Percentiles rank a stretch among this genome's conserved stretches.
phyloP scores from a whole-genome alignment of 2,329 filamentous ascomycete genomes.

The Pseudofabraea citricarpa region DNA sequence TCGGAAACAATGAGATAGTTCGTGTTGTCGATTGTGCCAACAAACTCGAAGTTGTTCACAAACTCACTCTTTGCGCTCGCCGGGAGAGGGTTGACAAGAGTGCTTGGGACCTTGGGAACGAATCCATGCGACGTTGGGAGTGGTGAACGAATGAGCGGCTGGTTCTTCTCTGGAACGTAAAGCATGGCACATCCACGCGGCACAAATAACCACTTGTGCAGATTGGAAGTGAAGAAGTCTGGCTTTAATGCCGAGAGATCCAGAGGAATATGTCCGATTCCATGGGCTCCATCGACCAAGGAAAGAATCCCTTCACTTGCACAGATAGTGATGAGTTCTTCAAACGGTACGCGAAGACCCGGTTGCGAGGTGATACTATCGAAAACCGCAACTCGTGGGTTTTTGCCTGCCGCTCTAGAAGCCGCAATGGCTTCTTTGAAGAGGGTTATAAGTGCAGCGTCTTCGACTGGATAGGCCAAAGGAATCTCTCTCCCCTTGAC shows the following conservation, averaged over 20 bases:
- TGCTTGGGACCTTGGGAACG: constrained; percentile 34
- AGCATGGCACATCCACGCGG: constrained; percentile 79
- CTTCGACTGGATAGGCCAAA: constrained; percentile 64
- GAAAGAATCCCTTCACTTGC: constrained; percentile 63
- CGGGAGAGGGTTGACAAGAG: constrained; percentile 32
- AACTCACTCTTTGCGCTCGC: constrained; percentile 47
- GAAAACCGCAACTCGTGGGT: constrained; percentile 65
- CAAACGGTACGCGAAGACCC: constrained; percentile 75
- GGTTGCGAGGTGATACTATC: constrained; percentile 78
- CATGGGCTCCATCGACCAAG: constrained; percentile 74
- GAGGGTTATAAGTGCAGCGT: constrained; percentile 56
- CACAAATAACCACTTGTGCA: constrained; percentile 84
- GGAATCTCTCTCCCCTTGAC: constrained; percentile 49
- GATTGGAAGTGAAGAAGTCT: constrained; percentile 85
- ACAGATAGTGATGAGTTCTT: constrained; percentile 60
- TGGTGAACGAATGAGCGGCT: constrained; percentile 67
- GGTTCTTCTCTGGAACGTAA: constrained; percentile 73
- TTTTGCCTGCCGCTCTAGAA: constrained; percentile 51
- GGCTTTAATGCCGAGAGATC: constrained; percentile 63
- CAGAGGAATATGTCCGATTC: constrained; percentile 71
- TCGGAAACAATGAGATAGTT: constrained; percentile 69
- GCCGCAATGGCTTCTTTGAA: constrained; percentile 56
- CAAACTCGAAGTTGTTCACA: constrained; percentile 68
- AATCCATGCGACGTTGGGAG: constrained; percentile 81
- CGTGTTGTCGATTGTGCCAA: constrained; percentile 69